Evolutionary conservation across 257 asterid genomes (phyloP).

Genomic region (Capsicum pubescens): DNA sequence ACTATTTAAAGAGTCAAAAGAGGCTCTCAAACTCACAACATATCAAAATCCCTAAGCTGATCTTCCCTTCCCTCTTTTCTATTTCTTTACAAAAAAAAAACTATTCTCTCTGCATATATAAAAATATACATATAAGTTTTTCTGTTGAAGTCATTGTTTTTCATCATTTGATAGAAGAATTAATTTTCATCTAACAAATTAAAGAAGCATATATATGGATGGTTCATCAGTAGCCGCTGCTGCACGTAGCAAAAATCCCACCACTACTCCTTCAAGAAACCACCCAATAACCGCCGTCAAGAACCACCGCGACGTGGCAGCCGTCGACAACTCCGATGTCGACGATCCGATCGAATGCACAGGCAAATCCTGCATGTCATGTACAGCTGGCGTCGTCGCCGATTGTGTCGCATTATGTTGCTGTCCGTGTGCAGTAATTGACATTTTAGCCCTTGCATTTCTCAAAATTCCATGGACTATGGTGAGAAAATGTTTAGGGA

Average conservation of each 20-base stretch:
- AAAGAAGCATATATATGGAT: constrained; percentile 35
- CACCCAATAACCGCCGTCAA: constrained; percentile 31
- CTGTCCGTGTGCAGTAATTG: constrained; percentile 91
- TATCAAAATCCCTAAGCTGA: not conserved
- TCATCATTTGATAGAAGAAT: not conserved
- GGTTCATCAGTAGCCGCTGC: constrained; percentile 16
- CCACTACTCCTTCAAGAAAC: constrained; percentile 23
- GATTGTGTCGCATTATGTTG: constrained; percentile 97
- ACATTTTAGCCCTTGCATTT: constrained; percentile 65
- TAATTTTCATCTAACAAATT: not conserved
- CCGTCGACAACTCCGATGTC: constrained; percentile 25
- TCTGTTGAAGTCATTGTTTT: not conserved
- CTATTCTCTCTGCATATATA: not conserved
- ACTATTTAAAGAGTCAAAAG: constrained; percentile 4
- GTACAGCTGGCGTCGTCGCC: constrained; percentile 86
- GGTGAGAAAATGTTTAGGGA: constrained; percentile 58
- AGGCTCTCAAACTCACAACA: not conserved
- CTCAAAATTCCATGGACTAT: constrained; percentile 83
- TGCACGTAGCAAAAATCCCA: constrained; percentile 10
- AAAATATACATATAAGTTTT: too few species aligned
- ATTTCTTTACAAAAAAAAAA: not conserved
- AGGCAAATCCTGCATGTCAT: constrained; percentile 77
- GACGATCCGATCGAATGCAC: constrained; percentile 57
- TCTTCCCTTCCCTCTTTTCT: not conserved
- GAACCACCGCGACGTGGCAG: constrained; percentile 31